Evolutionary conservation across 2,329 filamentous ascomycete genomes (phyloP).

Genomic region (Pyricularia grisea): DNA sequence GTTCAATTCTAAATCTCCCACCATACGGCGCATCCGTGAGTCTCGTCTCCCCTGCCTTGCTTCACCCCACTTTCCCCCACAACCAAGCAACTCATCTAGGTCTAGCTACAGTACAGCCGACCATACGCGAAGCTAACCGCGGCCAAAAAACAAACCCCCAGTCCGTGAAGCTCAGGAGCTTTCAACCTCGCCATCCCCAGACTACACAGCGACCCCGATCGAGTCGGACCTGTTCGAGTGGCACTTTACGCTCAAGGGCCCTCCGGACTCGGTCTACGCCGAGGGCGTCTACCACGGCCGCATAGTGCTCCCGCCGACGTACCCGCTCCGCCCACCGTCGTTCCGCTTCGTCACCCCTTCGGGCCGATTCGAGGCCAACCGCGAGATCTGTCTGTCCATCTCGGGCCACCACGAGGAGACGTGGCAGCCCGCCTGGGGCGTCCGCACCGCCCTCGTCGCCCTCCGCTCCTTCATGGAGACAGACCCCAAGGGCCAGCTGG

Average conservation of each 20-base stretch:
- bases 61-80: slow-evolving; percentile 3
- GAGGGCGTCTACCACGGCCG: slow-evolving; percentile 89
- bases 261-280: slow-evolving; percentile 70
- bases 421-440: slow-evolving; percentile 97
- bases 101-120: slow-evolving; percentile 1
- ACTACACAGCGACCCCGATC: slow-evolving; percentile 77
- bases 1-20: slow-evolving; percentile 70
- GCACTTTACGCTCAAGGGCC: slow-evolving; percentile 96
- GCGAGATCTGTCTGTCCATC: slow-evolving; percentile 93
- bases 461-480: slow-evolving; percentile 91
- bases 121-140: slow-evolving; percentile 8
- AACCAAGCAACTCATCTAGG: not conserved
- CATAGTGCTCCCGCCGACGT: slow-evolving; percentile 80
- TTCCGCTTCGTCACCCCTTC: slow-evolving; percentile 92
- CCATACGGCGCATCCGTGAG: slow-evolving; percentile 74
- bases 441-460: slow-evolving; percentile 74
- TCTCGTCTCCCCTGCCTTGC: slow-evolving; percentile 18
- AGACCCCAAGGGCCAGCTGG: slow-evolving; percentile 77
- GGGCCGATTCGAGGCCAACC: slow-evolving; percentile 90
- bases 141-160: slow-evolving; percentile 23
- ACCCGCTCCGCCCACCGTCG: slow-evolving; percentile 85
- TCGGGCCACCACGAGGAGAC: slow-evolving; percentile 95
- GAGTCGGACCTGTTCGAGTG: slow-evolving; percentile 93
- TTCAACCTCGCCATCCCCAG: slow-evolving; percentile 66
- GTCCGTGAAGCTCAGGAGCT: slow-evolving; percentile 90